These are phyloP conservation scores for Heliamphora exappendiculata DNA, from an alignment of 148 eudicot species.

Conservation along the genomic window DNA sequence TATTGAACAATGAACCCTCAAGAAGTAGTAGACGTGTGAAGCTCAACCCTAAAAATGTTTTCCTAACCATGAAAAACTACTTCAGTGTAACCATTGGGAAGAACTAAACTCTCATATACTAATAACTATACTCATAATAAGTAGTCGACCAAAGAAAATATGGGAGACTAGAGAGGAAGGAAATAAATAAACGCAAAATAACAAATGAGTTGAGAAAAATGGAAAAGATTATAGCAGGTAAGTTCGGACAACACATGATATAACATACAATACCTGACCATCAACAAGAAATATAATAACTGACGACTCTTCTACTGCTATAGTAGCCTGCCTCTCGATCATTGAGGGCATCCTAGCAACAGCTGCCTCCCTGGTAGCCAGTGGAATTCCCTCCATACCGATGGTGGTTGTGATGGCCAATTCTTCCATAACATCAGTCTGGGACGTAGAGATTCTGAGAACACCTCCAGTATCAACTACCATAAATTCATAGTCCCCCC, in stretches of 20 bases:
- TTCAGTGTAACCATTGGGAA: not conserved
- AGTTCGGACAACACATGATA: not conserved
- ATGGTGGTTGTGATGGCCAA: conserved; percentile 82
- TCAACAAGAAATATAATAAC: conserved; percentile 91
- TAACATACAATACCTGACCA: conserved; percentile 72
- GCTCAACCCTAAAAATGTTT: conserved; percentile 1
- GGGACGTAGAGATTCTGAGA: conserved; percentile 67
- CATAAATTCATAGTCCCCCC: conserved; percentile 88
- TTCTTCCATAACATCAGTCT: conserved; percentile 67
- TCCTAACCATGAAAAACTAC: not conserved
- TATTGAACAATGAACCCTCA: not conserved
- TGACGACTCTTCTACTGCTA: conserved; percentile 88
- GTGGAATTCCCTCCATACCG: conserved; percentile 98
- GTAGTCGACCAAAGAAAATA: not conserved
- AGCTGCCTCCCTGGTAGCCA: conserved; percentile 85
- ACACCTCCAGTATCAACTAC: conserved; percentile 96
- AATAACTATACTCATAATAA: not conserved
- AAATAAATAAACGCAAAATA: not conserved
- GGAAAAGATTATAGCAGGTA: not conserved
- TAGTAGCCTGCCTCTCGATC: conserved; percentile 87
- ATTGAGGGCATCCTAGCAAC: conserved; percentile 94
- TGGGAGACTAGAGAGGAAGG: conserved; percentile 5
- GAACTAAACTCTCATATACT: not conserved
- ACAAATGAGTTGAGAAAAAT: too few species aligned
- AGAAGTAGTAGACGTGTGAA: not conserved